Evolutionary conservation across 2,329 filamentous ascomycete genomes (phyloP), one percentile per base, ranked within the genome.

Genomic region (Didymella pomorum): DNA sequence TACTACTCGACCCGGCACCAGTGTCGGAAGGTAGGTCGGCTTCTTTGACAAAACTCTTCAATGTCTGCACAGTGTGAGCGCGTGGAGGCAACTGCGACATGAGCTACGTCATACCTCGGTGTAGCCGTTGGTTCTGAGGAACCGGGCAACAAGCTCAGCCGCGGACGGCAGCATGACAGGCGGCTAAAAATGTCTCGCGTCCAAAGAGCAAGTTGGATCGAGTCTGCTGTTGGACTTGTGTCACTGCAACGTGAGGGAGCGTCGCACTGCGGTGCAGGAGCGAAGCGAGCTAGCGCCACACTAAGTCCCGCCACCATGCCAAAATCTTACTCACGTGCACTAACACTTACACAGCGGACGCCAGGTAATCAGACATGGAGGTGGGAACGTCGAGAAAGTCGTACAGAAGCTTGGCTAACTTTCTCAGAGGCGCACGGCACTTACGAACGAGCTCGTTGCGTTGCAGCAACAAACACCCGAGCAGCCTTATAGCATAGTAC

Each of bases 1-100:
- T 77, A 28, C 77, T 76, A 47, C 76, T 77, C 11, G 74, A 70
- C 3, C 73, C 69, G 9, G 63, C 43, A 0, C 83, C 86, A 45
- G 78, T 81, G 73, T 86, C 81, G 18, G 76, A 61, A 12, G 83
- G 78, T 18, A 88, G 76, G 6, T 79, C 81, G 10, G 85, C 84
- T 71, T 88, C 86, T 45, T 74, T 68, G 55, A 88, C 76, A 68
- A 88, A 88, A n/a, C 81, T 82, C 25, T 81, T 75, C 23, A 87
- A 78, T 20, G 86, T 86, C 79, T 87, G 67, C 18, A 10, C 20
- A n/a, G 14, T 25, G 43, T 72, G 39, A 70, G 59, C 31, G 20
- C 20, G 31, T 33, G 21, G 31, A 29, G 39, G 20, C n/a, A 23
- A 23, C 6, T 41, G 41, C 20, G 20, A 14, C 33, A 46, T 64